phyloP scores from a whole-genome alignment of 2,329 filamentous ascomycete species.

The Microdochium trichocladiopsis region DNA sequence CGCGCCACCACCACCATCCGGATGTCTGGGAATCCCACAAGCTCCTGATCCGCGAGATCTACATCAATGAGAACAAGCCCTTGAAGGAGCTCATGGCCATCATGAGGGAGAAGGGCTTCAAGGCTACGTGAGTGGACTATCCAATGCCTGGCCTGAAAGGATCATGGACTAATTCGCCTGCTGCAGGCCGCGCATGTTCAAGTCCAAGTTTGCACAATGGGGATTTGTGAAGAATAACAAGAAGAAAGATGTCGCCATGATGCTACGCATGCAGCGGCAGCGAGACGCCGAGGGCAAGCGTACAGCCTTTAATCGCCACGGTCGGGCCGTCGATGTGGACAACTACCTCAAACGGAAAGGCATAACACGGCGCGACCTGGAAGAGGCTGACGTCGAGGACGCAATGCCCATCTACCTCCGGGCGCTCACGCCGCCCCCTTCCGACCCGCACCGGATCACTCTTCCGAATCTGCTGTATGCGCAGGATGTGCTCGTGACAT shows the following conservation, averaged over 20 bases:
- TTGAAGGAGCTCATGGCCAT: conserved; percentile 10
- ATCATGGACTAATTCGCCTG: neutral
- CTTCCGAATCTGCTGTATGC: conserved; percentile 11
- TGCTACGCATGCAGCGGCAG: conserved; percentile 12
- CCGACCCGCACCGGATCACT: conserved; percentile 7
- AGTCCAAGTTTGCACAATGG: conserved; percentile 15
- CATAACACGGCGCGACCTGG: conserved; percentile 8
- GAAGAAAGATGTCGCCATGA: conserved; percentile 13
- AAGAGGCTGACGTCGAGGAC: conserved; percentile 2
- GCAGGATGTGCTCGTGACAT: conserved; percentile 11
- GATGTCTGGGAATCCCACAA: conserved; percentile 13
- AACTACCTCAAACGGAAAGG: conserved; percentile 13
- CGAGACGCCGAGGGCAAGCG: conserved; percentile 13
- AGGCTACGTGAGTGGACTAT: conserved; percentile 11
- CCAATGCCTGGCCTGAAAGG: neutral
- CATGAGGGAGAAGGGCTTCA: conserved; percentile 12
- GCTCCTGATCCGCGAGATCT: conserved; percentile 12
- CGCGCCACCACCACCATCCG: conserved; percentile 6
- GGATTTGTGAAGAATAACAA: conserved; percentile 16
- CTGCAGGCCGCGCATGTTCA: conserved; percentile 13
- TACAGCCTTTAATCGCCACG: conserved; percentile 13
- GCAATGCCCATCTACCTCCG: conserved; percentile 11
- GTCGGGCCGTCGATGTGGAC: conserved; percentile 14
- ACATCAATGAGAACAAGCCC: conserved; percentile 12
- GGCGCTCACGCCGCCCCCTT: conserved; percentile 10